These are phyloP conservation scores for Hypocrella siamensis DNA, from an alignment of 2,329 filamentous ascomycete genomes.

Conservation along the genomic window DNA sequence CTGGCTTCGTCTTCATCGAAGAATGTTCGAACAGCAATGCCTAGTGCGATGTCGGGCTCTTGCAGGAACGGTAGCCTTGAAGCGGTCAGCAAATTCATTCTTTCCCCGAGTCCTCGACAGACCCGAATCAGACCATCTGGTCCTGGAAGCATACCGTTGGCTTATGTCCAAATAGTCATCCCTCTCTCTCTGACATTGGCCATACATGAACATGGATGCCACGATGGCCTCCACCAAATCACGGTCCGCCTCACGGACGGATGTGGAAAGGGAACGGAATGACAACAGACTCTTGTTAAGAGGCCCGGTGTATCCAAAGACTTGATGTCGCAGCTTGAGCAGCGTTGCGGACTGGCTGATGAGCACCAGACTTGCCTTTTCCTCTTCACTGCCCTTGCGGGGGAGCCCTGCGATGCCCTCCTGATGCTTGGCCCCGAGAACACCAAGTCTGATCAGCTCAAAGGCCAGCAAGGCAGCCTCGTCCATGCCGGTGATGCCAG, in stretches of 20 bases:
- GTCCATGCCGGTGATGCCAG: conserved; percentile 38
- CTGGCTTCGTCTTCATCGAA: conserved; percentile 53
- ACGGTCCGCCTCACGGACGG: conserved; percentile 63
- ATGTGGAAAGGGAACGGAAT: conserved; percentile 70
- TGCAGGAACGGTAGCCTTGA: conserved; percentile 48
- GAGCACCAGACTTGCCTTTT: conserved; percentile 63
- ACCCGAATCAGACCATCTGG: background rate
- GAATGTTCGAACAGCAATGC: conserved; percentile 67
- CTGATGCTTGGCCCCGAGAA: conserved; percentile 57
- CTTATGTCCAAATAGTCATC: conserved; percentile 53
- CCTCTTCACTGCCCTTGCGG: conserved; percentile 46
- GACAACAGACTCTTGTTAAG: conserved; percentile 78
- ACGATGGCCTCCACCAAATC: conserved; percentile 75
- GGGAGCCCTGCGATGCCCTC: conserved; percentile 39
- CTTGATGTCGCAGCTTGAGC: conserved; percentile 64
- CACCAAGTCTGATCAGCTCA: conserved; percentile 65
- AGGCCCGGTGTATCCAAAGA: conserved; percentile 85
- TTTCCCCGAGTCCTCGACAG: background rate
- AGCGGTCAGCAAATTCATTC: conserved; percentile 6
- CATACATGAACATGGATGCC: conserved; percentile 65
- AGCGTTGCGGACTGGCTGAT: conserved; percentile 78
- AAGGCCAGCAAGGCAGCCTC: conserved; percentile 72
- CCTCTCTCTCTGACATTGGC: conserved; percentile 57
- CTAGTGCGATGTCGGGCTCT: conserved; percentile 60
- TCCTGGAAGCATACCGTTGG: conserved; percentile 38